Evolutionary conservation across 441 rosid species (phyloP), one percentile per base, ranked within the genome.

Genomic region (Cnidoscolus chayamansa): DNA sequence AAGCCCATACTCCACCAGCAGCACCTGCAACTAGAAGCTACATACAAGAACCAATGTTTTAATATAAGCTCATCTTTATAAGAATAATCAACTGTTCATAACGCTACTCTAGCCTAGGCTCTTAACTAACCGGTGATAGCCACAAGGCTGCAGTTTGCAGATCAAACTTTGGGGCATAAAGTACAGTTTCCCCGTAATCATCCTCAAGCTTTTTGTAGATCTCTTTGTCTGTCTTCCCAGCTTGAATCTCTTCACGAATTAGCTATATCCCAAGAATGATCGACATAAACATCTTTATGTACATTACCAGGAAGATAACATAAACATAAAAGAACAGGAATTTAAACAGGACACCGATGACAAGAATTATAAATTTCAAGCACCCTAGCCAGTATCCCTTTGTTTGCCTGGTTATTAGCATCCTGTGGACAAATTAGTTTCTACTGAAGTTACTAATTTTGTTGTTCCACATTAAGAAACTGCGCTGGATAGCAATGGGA

Each of bases 101-200:
- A 65, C n/a, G 71, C 25, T 25, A 25, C 25, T 25, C 25, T 25
- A 64, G 17, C 71, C 15, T 55, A 59, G 61, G 66, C 16, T 53
- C 37, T 55, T 35, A 71, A 86, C 98, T 86, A 50, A 93, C 97
- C 82, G 98, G 98, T 55, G 93, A 89, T 68, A 93, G 84, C 96
- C 98, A 90, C 78, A 95, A 78, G 51, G 90, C 98, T 1, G 98
- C 97, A 49, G 97, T 95, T 79, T 93, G 98, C 81, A 85, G 11
- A 84, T 93, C 99, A 68, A 95, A 95, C 74, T 93, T 95, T 0
- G 97, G 96, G 43, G 98, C 83, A 57, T 95, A 95, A 54, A 95
- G 99, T 55, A 95, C 96, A 0, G 98, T 93, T 87, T 93, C 99
- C 50, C 99, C 97, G 61, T 13, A 95, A 19, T 95, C 98, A 68